Conservation (phyloP, 441 rosid species). For the Breynia disticha region DNA sequence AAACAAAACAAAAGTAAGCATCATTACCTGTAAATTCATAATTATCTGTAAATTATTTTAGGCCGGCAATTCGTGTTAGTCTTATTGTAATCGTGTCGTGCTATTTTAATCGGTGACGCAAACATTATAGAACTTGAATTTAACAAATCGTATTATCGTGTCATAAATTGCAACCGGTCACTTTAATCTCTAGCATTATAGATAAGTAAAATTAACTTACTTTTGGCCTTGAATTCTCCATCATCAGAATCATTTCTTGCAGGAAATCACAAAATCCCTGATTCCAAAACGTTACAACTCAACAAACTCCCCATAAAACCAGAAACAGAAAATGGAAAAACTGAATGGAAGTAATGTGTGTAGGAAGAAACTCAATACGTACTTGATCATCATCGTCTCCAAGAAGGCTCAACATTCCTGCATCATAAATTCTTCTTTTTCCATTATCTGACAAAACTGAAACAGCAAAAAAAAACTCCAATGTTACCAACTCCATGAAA, state of each 20-base stretch:
- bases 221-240: slow-evolving; percentile 20
- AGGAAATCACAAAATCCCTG: slow-evolving; percentile 27
- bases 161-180: no score
- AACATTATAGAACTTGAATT: no score
- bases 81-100: no score
- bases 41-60: no score
- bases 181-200: neutral
- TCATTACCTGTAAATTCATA: no score
- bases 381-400: slow-evolving; percentile 32
- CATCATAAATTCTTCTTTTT: slow-evolving; percentile 26
- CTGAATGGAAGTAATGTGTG: no score
- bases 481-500: neutral
- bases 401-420: slow-evolving; percentile 25
- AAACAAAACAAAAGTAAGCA: no score
- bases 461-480: neutral
- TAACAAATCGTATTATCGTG: no score
- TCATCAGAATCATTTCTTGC: slow-evolving; percentile 31
- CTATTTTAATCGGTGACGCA: no score
- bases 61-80: no score
- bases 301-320: neutral
- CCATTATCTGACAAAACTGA: slow-evolving; percentile 26
- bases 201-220: neutral
- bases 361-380: slow-evolving; percentile 12
- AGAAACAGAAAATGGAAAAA: neutral
- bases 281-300: slow-evolving; percentile 4